Base-by-base conservation (phyloP, 2,329 filamentous ascomycete genomes). In the Pseudogymnoascus sp. region DNA sequence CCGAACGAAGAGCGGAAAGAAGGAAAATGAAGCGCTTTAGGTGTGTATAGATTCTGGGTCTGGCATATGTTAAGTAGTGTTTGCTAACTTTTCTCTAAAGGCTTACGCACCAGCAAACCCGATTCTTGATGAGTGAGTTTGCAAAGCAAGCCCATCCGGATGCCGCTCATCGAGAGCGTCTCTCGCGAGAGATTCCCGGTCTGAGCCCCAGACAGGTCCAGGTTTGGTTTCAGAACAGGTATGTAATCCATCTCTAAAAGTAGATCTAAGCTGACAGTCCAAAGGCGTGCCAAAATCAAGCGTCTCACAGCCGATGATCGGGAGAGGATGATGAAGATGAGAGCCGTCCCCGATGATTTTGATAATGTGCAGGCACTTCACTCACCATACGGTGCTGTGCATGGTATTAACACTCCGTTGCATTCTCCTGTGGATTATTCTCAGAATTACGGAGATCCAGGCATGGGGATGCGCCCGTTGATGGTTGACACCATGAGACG, bases 181-280 rank as follows among this genome's bases (percentile, higher is more conserved):
- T 97, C 37, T 93, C 92, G 3, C 81, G 88, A 65, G 91, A 97
- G 72, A 97, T 97, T 50, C 92, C 93, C 33, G 93, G 92, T 0
- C 76, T 97, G 57, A 96, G 90, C 69, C 90, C 92, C 37, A 85
- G 92, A 64, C 92, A 97, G 72, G 93, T 97, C 22, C 92, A 97
- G 74, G 92, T 97, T 58, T 97, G 92, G 93, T 97, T 97, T 75
- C 92, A 97, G 75, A 97, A 97, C 75, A 85, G 92, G 92, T 96
- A 82, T 68, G 81, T 70, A 59, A 64, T 53, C n/a, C 15, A 60
- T 58, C 39, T 37, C 53, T 28, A 50, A 22, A 43, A 39, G 62
- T 50, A 36, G 37, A 47, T 36, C 22, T 58, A 43, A 60, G 61
- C 60, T 58, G 6, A 37, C 20, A 37, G 11, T 38, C 33, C 20